Conservation (phyloP, 192 early-diverging fungal species). For the Haplosporangium gracile region DNA sequence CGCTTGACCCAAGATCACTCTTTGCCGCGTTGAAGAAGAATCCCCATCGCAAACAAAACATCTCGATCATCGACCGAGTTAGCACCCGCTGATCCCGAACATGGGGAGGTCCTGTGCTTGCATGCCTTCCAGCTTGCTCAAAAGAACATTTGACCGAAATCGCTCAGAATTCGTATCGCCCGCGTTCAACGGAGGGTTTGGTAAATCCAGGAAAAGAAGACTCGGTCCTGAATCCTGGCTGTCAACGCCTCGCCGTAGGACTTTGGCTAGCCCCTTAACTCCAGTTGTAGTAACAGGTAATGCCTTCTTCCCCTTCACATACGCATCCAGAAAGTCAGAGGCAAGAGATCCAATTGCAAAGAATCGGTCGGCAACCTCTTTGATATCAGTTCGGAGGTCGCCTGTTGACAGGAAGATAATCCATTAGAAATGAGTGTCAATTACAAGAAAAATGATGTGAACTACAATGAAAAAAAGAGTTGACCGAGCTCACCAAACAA, state of each 20-base stretch:
- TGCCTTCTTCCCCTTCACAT: background rate
- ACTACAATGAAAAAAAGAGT: too few relatives aligned
- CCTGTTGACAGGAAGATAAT: too few relatives aligned
- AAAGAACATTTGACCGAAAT: slow-evolving; percentile 10
- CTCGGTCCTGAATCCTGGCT: background rate
- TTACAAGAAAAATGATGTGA: too few relatives aligned
- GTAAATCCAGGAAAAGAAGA: slow-evolving; percentile 23
- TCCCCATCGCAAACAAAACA: too few relatives aligned
- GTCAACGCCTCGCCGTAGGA: slow-evolving; percentile 1
- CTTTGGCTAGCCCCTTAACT: slow-evolving; percentile 14
- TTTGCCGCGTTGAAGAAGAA: too few relatives aligned
- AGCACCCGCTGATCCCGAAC: slow-evolving; percentile 5
- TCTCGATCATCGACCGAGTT: background rate
- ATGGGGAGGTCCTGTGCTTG: background rate
- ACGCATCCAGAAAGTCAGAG: slow-evolving; percentile 9
- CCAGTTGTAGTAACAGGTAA: background rate
- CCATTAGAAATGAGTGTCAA: too few relatives aligned
- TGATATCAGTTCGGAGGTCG: slow-evolving; percentile 12
- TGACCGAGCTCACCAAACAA: slow-evolving; percentile 18
- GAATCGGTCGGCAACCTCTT: slow-evolving; percentile 5
- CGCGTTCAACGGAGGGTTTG: background rate
- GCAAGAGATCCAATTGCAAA: slow-evolving; percentile 10
- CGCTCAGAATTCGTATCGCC: background rate
- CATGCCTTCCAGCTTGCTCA: too few relatives aligned
- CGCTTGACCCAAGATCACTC: too few relatives aligned